A percentile compares a stretch with the other conserved stretches of the same genome.
phyloP scores from a whole-genome alignment of 2,329 filamentous ascomycete species.

The Shiraia bambusicola region DNA sequence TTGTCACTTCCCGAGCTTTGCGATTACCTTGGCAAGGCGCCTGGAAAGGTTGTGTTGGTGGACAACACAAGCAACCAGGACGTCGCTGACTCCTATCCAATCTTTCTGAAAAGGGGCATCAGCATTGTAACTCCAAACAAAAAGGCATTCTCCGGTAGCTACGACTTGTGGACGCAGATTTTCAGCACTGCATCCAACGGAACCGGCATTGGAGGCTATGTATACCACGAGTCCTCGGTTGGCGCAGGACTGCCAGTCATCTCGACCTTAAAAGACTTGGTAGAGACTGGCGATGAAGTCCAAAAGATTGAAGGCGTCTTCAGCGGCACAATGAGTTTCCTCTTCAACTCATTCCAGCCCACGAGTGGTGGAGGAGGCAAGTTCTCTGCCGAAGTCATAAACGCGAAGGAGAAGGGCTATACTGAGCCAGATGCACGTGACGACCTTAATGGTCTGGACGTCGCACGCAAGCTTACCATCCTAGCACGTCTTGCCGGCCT shows the following conservation, averaged over 20 bases:
- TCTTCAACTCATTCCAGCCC: conserved; percentile 96
- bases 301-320: conserved; percentile 96
- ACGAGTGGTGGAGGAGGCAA: conserved; percentile 71
- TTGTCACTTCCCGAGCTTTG: conserved; percentile 70
- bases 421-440: conserved; percentile 86
- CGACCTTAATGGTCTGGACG: conserved; percentile 83
- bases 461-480: conserved; percentile 95
- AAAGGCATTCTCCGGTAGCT: conserved; percentile 87
- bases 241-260: conserved; percentile 92
- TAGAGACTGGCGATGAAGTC: conserved; percentile 89
- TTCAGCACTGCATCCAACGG: conserved; percentile 71
- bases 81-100: conserved; percentile 79
- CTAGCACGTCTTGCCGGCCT: conserved; percentile 83
- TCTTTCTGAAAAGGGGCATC: conserved; percentile 77
- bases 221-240: conserved; percentile 95
- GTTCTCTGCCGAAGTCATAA: conserved; percentile 89
- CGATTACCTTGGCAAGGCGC: conserved; percentile 75
- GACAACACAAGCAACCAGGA: conserved; percentile 95
- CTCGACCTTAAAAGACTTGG: conserved; percentile 89
- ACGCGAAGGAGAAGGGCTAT: conserved; percentile 91
- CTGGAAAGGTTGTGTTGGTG: conserved; percentile 77
- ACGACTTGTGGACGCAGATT: conserved; percentile 83
- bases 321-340: conserved; percentile 94
- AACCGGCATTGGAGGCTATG: conserved; percentile 65
- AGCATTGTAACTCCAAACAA: conserved; percentile 97